These are phyloP conservation scores for Sarcomyxa edulis DNA, from an alignment of 768 basidiomycete genomes.

Conservation along the genomic window DNA sequence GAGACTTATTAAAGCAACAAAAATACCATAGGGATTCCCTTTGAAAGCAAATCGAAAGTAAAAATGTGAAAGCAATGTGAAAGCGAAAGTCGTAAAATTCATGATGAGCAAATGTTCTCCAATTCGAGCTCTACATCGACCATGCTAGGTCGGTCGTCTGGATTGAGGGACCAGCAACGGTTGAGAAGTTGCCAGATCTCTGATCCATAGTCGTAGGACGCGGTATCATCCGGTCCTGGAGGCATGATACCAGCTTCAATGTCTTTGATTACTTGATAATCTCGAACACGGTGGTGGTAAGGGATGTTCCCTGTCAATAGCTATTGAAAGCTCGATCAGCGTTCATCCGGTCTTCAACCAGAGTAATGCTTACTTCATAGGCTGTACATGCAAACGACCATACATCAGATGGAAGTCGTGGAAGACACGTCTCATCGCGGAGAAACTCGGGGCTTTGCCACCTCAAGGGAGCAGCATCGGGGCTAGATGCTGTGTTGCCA, in stretches of 20 bases:
- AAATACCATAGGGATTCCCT: too few species aligned
- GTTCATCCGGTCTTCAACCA: not conserved
- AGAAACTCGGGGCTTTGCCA: conserved; percentile 30
- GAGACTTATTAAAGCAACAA: too few species aligned
- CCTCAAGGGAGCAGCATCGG: conserved; percentile 23
- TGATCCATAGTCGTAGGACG: too few species aligned
- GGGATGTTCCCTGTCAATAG: conserved; percentile 19
- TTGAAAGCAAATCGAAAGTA: too few species aligned
- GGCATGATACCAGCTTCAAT: conserved; percentile 17
- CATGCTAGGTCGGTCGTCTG: conserved; percentile 16
- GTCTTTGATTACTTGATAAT: conserved; percentile 15
- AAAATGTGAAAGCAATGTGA: too few species aligned
- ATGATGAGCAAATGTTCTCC: conserved; percentile 9
- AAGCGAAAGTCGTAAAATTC: too few species aligned
- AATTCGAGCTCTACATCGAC: conserved; percentile 11
- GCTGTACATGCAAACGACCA: conserved; percentile 32
- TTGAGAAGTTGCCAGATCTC: conserved; percentile 16
- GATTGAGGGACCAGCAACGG: conserved; percentile 17
- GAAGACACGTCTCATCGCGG: conserved; percentile 21
- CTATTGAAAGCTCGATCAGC: conserved; percentile 7
- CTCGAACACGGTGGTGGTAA: conserved; percentile 16
- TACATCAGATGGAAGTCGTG: conserved; percentile 21
- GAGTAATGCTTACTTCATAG: conserved; percentile 23
- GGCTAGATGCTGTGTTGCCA: conserved; percentile 23
- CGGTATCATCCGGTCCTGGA: conserved; percentile 9